Conservation (phyloP, 345 rosid species). For the Isatis tinctoria region DNA sequence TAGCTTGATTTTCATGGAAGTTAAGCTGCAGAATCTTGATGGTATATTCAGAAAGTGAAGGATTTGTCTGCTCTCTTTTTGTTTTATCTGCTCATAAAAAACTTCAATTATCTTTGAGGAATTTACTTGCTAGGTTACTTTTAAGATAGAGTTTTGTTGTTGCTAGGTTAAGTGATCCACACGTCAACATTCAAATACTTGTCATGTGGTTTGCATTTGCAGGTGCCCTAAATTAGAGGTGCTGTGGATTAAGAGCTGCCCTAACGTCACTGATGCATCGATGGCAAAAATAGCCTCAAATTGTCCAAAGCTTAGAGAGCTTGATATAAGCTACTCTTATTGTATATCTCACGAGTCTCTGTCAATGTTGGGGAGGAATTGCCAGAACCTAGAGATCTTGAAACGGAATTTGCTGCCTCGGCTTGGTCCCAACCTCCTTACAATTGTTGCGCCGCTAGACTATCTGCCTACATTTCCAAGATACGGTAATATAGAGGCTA, state of each 20-base stretch:
- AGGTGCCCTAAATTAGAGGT: conserved; percentile 40
- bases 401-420: conserved; percentile 60
- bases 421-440: conserved; percentile 49
- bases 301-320: conserved; percentile 49
- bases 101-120: too few species aligned
- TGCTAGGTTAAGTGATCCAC: background rate
- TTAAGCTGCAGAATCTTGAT: too few species aligned
- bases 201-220: background rate
- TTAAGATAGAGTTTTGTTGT: background rate
- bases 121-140: too few species aligned
- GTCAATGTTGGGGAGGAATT: conserved; percentile 46
- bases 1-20: background rate
- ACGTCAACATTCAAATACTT: background rate
- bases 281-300: conserved; percentile 49
- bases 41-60: too few species aligned
- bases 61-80: too few species aligned
- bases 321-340: conserved; percentile 72
- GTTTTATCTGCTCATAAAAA: too few species aligned
- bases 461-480: conserved; percentile 60
- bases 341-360: conserved; percentile 63
- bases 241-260: conserved; percentile 63
- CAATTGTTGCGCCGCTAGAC: conserved; percentile 47
- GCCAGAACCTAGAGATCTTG: conserved; percentile 45
- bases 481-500: conserved; percentile 65
- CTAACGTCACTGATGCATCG: conserved; percentile 56